Conservation (phyloP, 495 filamentous ascomycete genomes). For the Podospora bellae-mahoneyi region DNA sequence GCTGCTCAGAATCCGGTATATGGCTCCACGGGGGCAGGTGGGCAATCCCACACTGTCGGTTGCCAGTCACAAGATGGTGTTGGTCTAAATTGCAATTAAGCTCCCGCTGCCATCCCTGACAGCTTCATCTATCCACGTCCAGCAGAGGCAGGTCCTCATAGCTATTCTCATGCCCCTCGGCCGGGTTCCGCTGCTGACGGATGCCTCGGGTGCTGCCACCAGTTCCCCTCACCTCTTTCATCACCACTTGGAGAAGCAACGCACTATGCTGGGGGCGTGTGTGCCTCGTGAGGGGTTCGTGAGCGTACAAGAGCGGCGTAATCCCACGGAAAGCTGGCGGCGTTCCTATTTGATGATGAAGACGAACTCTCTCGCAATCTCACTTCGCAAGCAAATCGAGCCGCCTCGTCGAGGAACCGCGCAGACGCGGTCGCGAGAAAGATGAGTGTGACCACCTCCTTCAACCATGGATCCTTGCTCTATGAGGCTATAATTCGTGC, state of each 20-base stretch:
- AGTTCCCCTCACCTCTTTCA: neutral
- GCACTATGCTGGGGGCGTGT: neutral
- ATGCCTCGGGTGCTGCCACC: neutral
- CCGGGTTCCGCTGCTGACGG: constrained; percentile 1
- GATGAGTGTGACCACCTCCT: constrained; percentile 19
- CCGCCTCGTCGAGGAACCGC: neutral
- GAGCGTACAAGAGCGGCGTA: constrained; percentile 16
- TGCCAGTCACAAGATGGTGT: constrained; percentile 34
- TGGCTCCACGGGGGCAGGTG: constrained; percentile 24
- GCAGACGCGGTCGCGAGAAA: neutral
- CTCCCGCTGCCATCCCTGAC: constrained; percentile 27
- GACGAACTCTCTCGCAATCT: constrained; percentile 1
- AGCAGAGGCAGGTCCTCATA: constrained; percentile 10
- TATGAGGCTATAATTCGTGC: constrained; percentile 26
- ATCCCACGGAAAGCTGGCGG: constrained; percentile 18
- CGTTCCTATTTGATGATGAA: constrained; percentile 25
- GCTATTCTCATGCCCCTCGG: constrained; percentile 1
- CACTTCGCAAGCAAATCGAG: neutral
- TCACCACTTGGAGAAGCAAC: neutral
- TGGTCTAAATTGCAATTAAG: constrained; percentile 33
- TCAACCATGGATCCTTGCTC: constrained; percentile 23
- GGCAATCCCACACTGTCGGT: constrained; percentile 27
- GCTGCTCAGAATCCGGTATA: constrained; percentile 17
- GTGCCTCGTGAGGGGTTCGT: constrained; percentile 7
- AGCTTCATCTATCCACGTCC: constrained; percentile 14